Base-by-base conservation (phyloP, 2,329 filamentous ascomycete species). In the Penicillium sp. region DNA sequence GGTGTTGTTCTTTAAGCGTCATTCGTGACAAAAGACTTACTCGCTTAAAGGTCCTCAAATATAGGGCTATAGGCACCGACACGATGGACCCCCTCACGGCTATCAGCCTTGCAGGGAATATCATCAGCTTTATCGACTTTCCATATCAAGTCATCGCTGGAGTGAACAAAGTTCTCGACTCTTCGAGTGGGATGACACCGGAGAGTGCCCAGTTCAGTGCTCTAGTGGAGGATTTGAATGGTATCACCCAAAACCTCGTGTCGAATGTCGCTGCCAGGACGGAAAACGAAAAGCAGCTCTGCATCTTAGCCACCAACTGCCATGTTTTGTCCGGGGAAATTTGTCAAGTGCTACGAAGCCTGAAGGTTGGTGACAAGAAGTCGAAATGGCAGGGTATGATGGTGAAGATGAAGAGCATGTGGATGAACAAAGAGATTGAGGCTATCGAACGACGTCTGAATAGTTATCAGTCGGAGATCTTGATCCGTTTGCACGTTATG, bases 391-490 rank as follows among this genome's bases (percentile, higher is more conserved):
- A 56, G 11, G 63, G 54, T 23, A 4, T 66, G 4, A 53, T 42
- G 41, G 56, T 59, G 14, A 64, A 56, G 35, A 57, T 43, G 54
- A 27, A 29, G 2, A 58, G 55, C 40, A 56, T 65, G 29, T 49
- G 52, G 26, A 67, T 63, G 37, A 50, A 60, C 26, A 58, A 60
- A 6, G 59, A 66, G 4, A 49, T 68, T 4, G 44, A 44, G 1
- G 27, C 52, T 1, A 52, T 68, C 22, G 60, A 61, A 33, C 29
- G 41, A 23, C 53, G 49, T 15, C 31, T 60, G 23, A 31, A 54
- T 33, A 31, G 45, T 2, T 60, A 58, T 29, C 58, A 55, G 8
- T 54, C 53, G 4, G 41, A 63, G 20, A 59, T 66, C 25, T 47
- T 66, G 41, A 46, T 62, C 8, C 54, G 56, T 15, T 27, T 66